Conservation (phyloP, 2,329 filamentous ascomycete species). For the Diaporthe caulivora region DNA sequence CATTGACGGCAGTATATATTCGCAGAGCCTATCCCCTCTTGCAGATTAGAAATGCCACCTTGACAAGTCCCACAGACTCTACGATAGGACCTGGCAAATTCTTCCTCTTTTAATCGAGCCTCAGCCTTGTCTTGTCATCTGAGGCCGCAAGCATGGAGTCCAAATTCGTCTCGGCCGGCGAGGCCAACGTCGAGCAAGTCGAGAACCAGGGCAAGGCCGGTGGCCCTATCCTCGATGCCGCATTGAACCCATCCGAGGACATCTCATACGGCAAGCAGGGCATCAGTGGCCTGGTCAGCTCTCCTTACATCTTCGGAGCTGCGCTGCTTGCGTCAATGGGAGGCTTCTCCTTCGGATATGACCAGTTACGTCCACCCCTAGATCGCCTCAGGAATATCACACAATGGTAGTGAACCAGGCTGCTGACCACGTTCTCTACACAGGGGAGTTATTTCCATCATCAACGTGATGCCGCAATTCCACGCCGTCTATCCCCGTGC, state of each 20-base stretch:
- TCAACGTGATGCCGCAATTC: slow-evolving; percentile 60
- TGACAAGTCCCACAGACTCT: slow-evolving; percentile 10
- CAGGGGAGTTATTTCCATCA: slow-evolving; percentile 57
- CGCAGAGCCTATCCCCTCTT: slow-evolving; percentile 14
- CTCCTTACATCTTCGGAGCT: slow-evolving; percentile 56
- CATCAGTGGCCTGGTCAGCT: slow-evolving; percentile 49
- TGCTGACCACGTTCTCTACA: slow-evolving; percentile 4
- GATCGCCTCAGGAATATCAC: background rate
- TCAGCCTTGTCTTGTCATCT: slow-evolving; percentile 4
- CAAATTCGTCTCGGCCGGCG: slow-evolving; percentile 19
- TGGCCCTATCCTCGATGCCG: slow-evolving; percentile 3
- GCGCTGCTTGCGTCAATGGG: slow-evolving; percentile 47
- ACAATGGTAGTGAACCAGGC: background rate
- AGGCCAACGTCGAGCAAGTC: slow-evolving; percentile 19
- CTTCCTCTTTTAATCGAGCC: background rate
- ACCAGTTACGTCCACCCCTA: slow-evolving; percentile 35
- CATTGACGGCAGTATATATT: slow-evolving; percentile 28
- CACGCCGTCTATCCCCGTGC: slow-evolving; percentile 50
- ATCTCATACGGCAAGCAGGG: slow-evolving; percentile 47
- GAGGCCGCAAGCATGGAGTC: background rate
- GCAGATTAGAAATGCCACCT: slow-evolving; percentile 10
- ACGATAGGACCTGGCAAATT: background rate
- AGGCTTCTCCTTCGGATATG: slow-evolving; percentile 56
- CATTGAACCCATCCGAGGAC: slow-evolving; percentile 26
- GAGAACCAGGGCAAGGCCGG: background rate